Evolutionary conservation across 257 asterid genomes (phyloP), one percentile per base, ranked within the genome.

Genomic region (Nicotiana paniculata): DNA sequence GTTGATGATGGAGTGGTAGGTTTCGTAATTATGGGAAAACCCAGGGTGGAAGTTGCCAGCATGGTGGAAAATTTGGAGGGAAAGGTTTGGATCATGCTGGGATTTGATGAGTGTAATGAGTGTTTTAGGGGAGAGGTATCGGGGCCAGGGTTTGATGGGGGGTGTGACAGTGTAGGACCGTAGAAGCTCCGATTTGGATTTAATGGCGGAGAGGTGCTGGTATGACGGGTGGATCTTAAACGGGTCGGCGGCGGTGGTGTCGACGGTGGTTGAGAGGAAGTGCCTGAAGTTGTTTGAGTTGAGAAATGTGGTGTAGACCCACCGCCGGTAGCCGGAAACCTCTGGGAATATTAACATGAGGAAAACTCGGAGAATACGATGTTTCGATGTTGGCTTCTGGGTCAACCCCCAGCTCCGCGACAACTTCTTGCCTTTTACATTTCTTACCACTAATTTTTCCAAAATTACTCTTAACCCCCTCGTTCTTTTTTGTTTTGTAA

Each of bases 141-240:
- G 90, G 28, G 98, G 99, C 98, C 99, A 96, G 58, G 98, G 97
- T 79, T 93, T 90, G 87, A 96, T 89, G 37, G 98, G 98, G 21
- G 99, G 97, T 5, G 97, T 91, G 79, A 94, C 93, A 9, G 89
- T 82, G 95, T 86, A 90, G 78, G 92, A 88, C 1, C 83, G 79
- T 58, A 95, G 93, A 83, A 90, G 95, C 62, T 92, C 88, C 67
- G 91, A 75, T 84, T 91, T 91, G 77, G 96, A 87, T 9, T 88
- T 88, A 59, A 92, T 83, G 89, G 85, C 37, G 46, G 93, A 84
- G 64, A 91, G 90, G 82, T 85, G 88, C 63, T 83, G 78, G 70
- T 61, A 85, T n/a, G 84, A 62, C 1, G 90, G 92, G 77, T 85
- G 78, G 63, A 81, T 51, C 37, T 82, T 80, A 80, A 88, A 80